These are phyloP conservation scores for Trichoderma pleuroti DNA, from an alignment of 2,329 filamentous ascomycete species.

Conservation along the genomic window DNA sequence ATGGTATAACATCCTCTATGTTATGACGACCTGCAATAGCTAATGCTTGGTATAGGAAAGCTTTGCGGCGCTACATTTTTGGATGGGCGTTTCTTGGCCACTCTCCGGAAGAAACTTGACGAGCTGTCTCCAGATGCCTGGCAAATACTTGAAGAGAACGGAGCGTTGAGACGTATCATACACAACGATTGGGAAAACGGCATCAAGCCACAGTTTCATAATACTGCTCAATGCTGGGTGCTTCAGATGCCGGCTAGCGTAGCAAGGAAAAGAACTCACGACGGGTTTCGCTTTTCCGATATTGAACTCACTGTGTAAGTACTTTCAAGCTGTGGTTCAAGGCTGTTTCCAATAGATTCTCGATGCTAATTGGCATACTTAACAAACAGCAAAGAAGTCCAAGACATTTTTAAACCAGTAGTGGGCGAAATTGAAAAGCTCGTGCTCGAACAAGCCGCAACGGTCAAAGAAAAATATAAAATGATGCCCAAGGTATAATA, in stretches of 20 bases:
- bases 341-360: too few species aligned
- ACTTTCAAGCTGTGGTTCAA: too few species aligned
- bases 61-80: conserved; percentile 41
- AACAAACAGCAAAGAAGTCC: conserved; percentile 24
- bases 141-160: background rate
- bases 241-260: conserved; percentile 22
- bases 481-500: conserved; percentile 28
- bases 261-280: background rate
- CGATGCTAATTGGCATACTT: background rate
- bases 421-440: conserved; percentile 21
- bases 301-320: conserved; percentile 3
- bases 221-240: conserved; percentile 19
- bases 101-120: background rate
- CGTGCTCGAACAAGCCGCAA: too few species aligned
- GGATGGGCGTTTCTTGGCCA: conserved; percentile 35
- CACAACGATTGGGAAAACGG: conserved; percentile 30
- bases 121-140: background rate
- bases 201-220: conserved; percentile 28
- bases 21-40: background rate
- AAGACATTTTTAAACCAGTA: conserved; percentile 25
- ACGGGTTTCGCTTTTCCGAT: background rate
- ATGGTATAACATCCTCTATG: background rate
- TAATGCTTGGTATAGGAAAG: conserved; percentile 26
- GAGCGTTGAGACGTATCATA: conserved; percentile 21
- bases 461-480: conserved; percentile 20